These are phyloP conservation scores for Echria macrotheca DNA, from an alignment of 495 filamentous ascomycete genomes.

Conservation along the genomic window DNA sequence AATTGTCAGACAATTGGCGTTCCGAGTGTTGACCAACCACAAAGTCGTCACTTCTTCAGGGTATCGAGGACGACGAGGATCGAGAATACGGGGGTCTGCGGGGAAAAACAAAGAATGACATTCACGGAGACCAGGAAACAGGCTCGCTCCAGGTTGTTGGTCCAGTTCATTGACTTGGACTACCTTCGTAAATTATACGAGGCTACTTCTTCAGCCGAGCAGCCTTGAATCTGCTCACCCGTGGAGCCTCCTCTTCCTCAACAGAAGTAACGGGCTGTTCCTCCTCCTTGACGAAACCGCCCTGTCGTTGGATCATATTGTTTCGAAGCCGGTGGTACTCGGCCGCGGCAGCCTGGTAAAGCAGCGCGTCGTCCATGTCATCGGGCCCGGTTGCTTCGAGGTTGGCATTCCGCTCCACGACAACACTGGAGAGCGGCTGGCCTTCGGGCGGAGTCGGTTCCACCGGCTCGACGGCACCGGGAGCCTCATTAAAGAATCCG, in stretches of 20 bases:
- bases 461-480: conserved; percentile 11
- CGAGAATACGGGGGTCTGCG: too few species aligned
- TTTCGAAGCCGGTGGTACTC: conserved; percentile 80
- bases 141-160: conserved; percentile 7
- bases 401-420: conserved; percentile 56
- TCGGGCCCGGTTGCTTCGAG: conserved; percentile 52
- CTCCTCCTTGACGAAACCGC: conserved; percentile 63
- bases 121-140: too few species aligned
- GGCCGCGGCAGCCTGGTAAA: conserved; percentile 69
- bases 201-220: conserved; percentile 56
- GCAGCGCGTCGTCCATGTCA: conserved; percentile 65
- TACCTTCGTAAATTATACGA: neutral
- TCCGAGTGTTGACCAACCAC: neutral
- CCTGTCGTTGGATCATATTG: conserved; percentile 69
- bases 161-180: conserved; percentile 16
- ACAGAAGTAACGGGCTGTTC: conserved; percentile 54
- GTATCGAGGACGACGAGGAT: neutral
- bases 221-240: conserved; percentile 85
- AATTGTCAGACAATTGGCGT: conserved; percentile 43
- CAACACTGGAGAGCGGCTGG: conserved; percentile 48
- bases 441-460: conserved; percentile 50
- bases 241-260: conserved; percentile 64
- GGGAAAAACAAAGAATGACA: too few species aligned
- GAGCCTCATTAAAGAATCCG: conserved; percentile 15
- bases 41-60: neutral